Percentiles rank a stretch among this genome's conserved stretches.
Evolutionary conservation across 768 basidiomycete genomes (phyloP).

Genomic region (Naganishia antarctica): DNA sequence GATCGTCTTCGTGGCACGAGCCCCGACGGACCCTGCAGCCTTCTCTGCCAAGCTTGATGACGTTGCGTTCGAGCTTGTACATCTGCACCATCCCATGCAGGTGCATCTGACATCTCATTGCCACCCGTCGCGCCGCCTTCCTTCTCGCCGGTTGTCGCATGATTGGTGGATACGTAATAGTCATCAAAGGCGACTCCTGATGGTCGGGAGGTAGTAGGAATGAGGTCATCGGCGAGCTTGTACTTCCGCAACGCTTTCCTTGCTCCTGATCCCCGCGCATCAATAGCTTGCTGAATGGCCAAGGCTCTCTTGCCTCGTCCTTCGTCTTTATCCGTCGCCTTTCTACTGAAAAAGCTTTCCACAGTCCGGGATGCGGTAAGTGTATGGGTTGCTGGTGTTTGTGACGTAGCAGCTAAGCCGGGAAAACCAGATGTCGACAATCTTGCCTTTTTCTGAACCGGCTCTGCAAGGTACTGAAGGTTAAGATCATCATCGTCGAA

Average conservation of each 20-base stretch:
- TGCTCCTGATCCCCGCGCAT: not conserved
- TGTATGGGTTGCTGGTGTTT: no score
- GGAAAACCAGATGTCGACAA: not conserved
- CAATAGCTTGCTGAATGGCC: constrained; percentile 16
- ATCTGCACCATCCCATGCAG: no score
- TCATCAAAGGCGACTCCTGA: constrained; percentile 16
- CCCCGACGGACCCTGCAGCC: constrained; percentile 1
- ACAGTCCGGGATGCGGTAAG: not conserved
- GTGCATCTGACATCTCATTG: not conserved
- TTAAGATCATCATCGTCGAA: constrained; percentile 2
- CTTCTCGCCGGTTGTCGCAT: not conserved
- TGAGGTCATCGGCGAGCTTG: not conserved
- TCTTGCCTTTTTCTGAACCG: constrained; percentile 7
- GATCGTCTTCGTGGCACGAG: constrained; percentile 10
- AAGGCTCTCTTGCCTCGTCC: constrained; percentile 2
- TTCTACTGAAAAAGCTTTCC: constrained; percentile 12
- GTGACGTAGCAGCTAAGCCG: no score
- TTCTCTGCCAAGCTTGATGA: constrained; percentile 4
- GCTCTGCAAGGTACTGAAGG: not conserved
- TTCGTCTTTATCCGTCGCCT: not conserved
- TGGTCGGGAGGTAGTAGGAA: not conserved
- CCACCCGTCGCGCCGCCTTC: not conserved
- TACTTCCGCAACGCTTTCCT: not conserved
- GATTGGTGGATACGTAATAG: not conserved
- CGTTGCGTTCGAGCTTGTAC: not conserved